Percentiles rank a stretch among this genome's conserved stretches.
Conservation (phyloP, 2,329 filamentous ascomycete species). For the Colletotrichum caudatum region DNA sequence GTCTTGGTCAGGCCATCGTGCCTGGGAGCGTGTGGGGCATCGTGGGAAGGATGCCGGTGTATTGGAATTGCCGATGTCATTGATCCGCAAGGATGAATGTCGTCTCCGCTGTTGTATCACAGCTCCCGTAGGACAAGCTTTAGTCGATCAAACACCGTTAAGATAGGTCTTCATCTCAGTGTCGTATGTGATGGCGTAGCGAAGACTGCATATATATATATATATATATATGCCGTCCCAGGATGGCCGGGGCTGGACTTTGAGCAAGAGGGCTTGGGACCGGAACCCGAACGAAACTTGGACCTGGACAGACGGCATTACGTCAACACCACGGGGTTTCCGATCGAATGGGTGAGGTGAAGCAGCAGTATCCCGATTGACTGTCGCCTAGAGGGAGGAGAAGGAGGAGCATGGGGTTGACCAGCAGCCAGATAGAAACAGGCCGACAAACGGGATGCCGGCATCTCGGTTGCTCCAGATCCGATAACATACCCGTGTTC, state of each 20-base stretch:
- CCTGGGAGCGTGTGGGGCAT: slow-evolving; percentile 5
- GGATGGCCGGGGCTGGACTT: background rate
- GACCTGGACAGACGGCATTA: background rate
- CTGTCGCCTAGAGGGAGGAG: no score
- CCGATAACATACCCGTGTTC: no score
- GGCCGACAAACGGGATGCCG: no score
- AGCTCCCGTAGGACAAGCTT: slow-evolving; percentile 17
- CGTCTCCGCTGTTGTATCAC: slow-evolving; percentile 9
- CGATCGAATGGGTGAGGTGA: no score
- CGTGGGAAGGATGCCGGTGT: slow-evolving; percentile 14
- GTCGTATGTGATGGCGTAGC: background rate
- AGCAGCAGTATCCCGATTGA: no score
- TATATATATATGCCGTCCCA: background rate
- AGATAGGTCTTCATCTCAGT: background rate
- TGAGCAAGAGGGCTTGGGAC: background rate
- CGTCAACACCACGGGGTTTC: no score
- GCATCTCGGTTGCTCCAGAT: no score
- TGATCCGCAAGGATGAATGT: background rate
- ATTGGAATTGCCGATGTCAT: slow-evolving; percentile 10
- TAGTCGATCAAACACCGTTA: slow-evolving; percentile 19
- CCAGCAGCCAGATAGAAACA: no score
- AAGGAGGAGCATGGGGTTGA: no score
- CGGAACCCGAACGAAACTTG: background rate
- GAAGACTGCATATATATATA: no score
- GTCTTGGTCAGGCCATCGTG: slow-evolving; percentile 17